Percentiles rank a stretch among this genome's conserved stretches.
Evolutionary conservation across 2,329 filamentous ascomycete species (phyloP).

Genomic region (Trichoderma endophyticum): DNA sequence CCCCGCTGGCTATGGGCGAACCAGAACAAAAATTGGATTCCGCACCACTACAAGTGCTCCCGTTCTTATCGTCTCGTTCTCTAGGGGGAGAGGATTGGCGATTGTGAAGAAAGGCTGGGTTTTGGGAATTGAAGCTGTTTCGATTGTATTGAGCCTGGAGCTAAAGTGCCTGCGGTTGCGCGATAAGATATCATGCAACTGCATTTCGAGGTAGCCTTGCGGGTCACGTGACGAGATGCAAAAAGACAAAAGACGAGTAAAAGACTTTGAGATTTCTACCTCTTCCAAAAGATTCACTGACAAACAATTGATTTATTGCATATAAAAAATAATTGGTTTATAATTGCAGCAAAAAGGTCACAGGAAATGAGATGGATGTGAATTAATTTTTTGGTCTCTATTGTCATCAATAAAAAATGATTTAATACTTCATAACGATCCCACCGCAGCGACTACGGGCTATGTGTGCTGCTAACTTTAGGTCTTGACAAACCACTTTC

Average conservation of each 20-base stretch:
- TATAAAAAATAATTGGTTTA: not conserved
- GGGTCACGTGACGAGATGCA: not conserved
- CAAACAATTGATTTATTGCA: not conserved
- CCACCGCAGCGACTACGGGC: conserved; percentile 34
- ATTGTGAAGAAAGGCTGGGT: not conserved
- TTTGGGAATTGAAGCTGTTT: not conserved
- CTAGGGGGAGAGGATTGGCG: not conserved
- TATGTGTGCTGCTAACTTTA: conserved; percentile 34
- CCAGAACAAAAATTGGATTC: not conserved
- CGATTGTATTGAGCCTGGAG: not conserved
- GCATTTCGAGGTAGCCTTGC: not conserved
- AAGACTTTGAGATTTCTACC: too few relatives aligned
- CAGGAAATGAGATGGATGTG: not conserved
- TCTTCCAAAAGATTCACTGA: not conserved
- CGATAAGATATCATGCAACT: conserved; percentile 5
- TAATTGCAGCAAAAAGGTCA: too few relatives aligned
- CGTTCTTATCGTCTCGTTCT: not conserved
- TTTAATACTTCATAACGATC: conserved; percentile 27
- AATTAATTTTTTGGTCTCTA: conserved; percentile 32
- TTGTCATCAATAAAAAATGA: conserved; percentile 32
- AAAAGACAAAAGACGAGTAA: not conserved
- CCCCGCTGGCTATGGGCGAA: not conserved
- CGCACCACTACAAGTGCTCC: not conserved
- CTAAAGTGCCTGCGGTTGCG: conserved; percentile 4
- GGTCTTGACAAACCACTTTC: conserved; percentile 36